phyloP scores from a whole-genome alignment of 2,329 filamentous ascomycete genomes.

The Apiospora sp. region DNA sequence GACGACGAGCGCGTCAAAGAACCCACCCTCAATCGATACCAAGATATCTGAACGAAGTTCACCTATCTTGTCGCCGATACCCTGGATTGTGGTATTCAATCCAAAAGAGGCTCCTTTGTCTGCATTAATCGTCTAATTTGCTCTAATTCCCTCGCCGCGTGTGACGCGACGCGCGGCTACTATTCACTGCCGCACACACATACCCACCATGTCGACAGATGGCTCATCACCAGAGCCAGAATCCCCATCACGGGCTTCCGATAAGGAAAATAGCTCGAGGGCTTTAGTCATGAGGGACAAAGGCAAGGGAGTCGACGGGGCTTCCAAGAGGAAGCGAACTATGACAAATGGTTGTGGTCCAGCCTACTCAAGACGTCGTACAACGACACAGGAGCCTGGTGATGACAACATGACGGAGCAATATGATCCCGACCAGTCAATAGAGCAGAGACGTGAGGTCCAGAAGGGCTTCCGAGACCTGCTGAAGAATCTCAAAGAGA shows the following conservation, averaged over 20 bases:
- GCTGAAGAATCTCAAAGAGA: constrained; percentile 67
- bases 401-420: constrained; percentile 40
- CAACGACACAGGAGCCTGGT: constrained; percentile 36
- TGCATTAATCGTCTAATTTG: background rate
- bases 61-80: background rate
- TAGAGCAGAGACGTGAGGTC: constrained; percentile 74
- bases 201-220: constrained; percentile 5
- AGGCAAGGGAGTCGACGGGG: constrained; percentile 34
- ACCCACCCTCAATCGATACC: background rate
- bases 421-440: constrained; percentile 86
- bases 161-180: background rate
- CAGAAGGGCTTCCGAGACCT: constrained; percentile 76
- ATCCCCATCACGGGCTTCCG: constrained; percentile 24
- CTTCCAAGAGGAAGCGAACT: constrained; percentile 42
- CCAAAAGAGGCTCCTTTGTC: background rate
- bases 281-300: constrained; percentile 43
- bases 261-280: constrained; percentile 27
- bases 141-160: background rate
- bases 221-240: constrained; percentile 8
- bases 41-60: background rate
- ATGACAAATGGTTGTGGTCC: constrained; percentile 40
- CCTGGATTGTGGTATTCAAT: background rate
- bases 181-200: background rate
- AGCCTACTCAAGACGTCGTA: constrained; percentile 39
- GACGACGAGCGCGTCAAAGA: background rate